Base-by-base conservation (phyloP, 495 filamentous ascomycete genomes). In the Aspergillus carlsbadensis region DNA sequence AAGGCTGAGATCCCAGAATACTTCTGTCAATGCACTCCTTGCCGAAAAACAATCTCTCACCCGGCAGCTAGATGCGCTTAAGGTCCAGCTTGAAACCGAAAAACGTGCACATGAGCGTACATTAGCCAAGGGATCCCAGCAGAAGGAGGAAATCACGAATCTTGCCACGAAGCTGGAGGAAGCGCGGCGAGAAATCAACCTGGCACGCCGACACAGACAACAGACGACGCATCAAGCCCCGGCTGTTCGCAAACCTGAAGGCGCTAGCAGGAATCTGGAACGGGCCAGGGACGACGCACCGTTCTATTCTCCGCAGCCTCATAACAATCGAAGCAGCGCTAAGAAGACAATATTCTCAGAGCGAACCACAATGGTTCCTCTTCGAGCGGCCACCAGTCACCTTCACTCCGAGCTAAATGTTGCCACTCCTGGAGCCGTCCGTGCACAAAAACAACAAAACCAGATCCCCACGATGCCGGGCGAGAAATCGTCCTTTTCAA, bases 401-500 rank as follows among this genome's bases (percentile, higher is more conserved):
- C 74, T 78, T 5, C 77, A 84, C 47, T 70, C 68, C 10, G 77
- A 77, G 22, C 68, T 82, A 10, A 78, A 70, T 8, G 82, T 90
- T 58, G 86, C 85, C 52, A 90, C 87, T 2, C 87, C 87, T 10
- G 87, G 86, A 15, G 84, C 84, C 50, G 75, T 82, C 49, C 72
- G 74, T 15, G 70, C 78, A 58, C 78, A 81, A 62, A 86, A 84
- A 54, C 78, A 77, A 56, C 74, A 68, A 18, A 74, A 73, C 41
- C 72, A 74, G 43, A 73, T 78, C 22, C 77, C 81, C 14, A 82
- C 82, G 0, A 63, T 86, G 36, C 72, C 85, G 33, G 91, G 88
- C 21, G 91, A 95, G 59, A 96, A 96, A 68, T 96, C 91, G 1
- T 84, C 79, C 17, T 97, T 97, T 66, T 94, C 91, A 10, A 92